Percentiles rank a stretch among this genome's conserved stretches.
Evolutionary conservation across 2,329 filamentous ascomycete species (phyloP).

Genomic region (Arthrobotrys pseudoclavata): DNA sequence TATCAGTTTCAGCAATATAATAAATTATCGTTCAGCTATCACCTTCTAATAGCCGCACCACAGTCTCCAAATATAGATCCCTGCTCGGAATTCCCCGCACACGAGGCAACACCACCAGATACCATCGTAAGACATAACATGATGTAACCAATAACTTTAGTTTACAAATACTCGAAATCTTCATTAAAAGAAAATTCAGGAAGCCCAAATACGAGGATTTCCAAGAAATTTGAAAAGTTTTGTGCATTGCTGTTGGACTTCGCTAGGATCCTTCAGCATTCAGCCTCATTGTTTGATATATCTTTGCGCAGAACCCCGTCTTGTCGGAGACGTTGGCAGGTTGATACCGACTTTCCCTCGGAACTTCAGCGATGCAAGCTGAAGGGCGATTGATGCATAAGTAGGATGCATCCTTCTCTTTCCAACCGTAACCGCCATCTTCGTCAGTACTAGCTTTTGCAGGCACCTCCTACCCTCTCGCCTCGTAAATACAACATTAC

Average conservation of each 20-base stretch:
- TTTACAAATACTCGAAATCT: neutral
- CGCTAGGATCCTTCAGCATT: conserved; percentile 1
- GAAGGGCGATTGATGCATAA: neutral
- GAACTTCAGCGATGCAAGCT: neutral
- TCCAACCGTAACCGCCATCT: neutral
- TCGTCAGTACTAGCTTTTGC: neutral
- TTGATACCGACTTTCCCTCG: neutral
- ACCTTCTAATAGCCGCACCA: neutral
- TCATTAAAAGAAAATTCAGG: neutral
- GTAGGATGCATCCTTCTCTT: neutral
- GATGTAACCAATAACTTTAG: neutral
- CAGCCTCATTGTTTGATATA: neutral
- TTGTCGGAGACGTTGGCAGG: neutral
- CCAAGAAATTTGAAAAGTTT: neutral
- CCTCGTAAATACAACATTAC: neutral
- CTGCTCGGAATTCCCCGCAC: neutral
- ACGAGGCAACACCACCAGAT: neutral
- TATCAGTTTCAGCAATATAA: too few species aligned
- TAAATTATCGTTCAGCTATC: too few species aligned
- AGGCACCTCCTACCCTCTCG: neutral
- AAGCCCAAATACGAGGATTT: neutral
- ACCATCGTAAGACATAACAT: neutral
- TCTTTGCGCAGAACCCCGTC: neutral
- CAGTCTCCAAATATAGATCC: neutral
- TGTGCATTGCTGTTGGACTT: conserved; percentile 3